phyloP scores from a whole-genome alignment of 106 monocot genomes.

The Posidonia australis region DNA sequence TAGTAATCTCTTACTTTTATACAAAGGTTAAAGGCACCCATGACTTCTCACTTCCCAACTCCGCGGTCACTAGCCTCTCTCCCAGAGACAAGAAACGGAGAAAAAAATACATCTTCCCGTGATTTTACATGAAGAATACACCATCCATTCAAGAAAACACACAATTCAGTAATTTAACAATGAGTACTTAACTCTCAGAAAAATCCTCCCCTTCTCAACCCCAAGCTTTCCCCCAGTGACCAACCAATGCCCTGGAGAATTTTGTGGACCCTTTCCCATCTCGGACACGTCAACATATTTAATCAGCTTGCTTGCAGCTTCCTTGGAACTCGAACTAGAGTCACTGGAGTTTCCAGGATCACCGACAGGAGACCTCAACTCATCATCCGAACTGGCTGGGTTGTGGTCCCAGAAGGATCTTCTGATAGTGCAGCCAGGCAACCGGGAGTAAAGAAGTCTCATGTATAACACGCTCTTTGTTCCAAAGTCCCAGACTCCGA shows the following conservation, averaged over 20 bases:
- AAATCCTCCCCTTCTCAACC: constrained; percentile 80
- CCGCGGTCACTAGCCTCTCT: too few species aligned
- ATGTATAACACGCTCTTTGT: constrained; percentile 76
- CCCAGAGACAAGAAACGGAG: not conserved
- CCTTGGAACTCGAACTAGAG: constrained; percentile 27
- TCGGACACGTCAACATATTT: constrained; percentile 71
- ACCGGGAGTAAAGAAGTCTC: constrained; percentile 62
- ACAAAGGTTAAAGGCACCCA: not conserved
- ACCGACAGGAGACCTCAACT: not conserved
- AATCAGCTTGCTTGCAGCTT: constrained; percentile 28
- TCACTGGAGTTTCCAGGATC: constrained; percentile 15
- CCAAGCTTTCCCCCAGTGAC: constrained; percentile 91
- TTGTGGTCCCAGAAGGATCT: constrained; percentile 92
- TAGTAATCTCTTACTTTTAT: not conserved
- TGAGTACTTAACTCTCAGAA: constrained; percentile 83
- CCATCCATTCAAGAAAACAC: not conserved
- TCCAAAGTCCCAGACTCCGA: constrained; percentile 94
- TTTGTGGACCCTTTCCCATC: constrained; percentile 68
- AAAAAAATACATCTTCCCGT: not conserved
- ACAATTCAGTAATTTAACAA: constrained; percentile 72
- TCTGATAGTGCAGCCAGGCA: constrained; percentile 80
- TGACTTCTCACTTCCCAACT: too few species aligned
- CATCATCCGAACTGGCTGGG: constrained; percentile 14
- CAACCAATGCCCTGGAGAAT: constrained; percentile 86
- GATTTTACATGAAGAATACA: not conserved